A percentile compares a stretch with the other conserved stretches of the same genome.
These are phyloP conservation scores for Elongisporangium prolatum DNA, from an alignment of 352 stramenopile species.

Conservation along the genomic window DNA sequence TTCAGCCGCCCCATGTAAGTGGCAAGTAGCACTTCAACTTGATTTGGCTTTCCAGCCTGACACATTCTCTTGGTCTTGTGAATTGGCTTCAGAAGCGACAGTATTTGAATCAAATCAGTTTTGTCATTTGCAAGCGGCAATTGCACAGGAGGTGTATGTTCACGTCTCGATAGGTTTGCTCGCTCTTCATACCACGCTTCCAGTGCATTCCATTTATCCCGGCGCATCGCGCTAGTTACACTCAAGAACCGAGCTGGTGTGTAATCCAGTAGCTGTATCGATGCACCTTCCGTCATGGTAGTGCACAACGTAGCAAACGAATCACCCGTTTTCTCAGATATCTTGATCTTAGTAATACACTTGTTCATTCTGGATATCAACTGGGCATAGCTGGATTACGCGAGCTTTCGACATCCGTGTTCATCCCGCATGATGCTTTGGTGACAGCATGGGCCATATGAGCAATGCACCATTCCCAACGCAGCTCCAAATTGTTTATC, in stretches of 20 bases:
- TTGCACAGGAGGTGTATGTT: no score
- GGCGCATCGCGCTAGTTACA: slow-evolving; percentile 5
- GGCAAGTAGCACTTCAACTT: no score
- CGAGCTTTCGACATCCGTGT: slow-evolving; percentile 2
- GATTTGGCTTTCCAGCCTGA: no score
- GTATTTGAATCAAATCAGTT: no score
- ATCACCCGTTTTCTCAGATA: slow-evolving; percentile 2
- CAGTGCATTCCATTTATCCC: slow-evolving; percentile 6
- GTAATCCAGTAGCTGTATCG: slow-evolving; percentile 7
- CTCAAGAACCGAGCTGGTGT: slow-evolving; percentile 11
- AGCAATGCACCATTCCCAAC: slow-evolving; percentile 16
- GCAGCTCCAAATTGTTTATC: slow-evolving; percentile 8
- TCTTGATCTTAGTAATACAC: slow-evolving; percentile 12
- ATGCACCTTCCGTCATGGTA: slow-evolving; percentile 7
- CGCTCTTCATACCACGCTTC: slow-evolving; percentile 8
- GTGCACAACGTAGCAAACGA: slow-evolving; percentile 12
- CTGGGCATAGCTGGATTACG: slow-evolving; percentile 15
- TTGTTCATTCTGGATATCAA: slow-evolving; percentile 10
- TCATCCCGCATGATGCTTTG: slow-evolving; percentile 20
- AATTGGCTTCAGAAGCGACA: no score
- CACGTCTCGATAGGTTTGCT: background rate
- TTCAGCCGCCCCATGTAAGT: no score
- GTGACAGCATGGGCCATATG: slow-evolving; percentile 16
- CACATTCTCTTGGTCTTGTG: no score
- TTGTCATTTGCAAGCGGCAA: no score